Evolutionary conservation across 2,329 filamentous ascomycete genomes (phyloP), one percentile per base, ranked within the genome.

Genomic region (Colletotrichum abscissum): DNA sequence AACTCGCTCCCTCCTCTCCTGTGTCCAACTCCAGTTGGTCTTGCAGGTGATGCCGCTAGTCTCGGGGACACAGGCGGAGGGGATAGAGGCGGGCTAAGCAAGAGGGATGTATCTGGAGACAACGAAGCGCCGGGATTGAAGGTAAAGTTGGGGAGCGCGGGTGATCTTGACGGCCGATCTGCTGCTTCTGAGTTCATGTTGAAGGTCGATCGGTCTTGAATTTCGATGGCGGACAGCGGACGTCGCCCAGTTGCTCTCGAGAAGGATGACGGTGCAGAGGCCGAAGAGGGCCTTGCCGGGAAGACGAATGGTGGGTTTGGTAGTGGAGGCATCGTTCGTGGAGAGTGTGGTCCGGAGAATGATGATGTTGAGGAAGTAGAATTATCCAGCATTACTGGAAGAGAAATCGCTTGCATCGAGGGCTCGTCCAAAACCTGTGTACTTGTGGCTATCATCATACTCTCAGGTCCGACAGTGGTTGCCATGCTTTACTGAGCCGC

Each of bases 1-100:
- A 97, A 95, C 80, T 98, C 95, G 80, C 95, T 98, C 33, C 92
- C 93, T 67, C 93, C 93, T 78, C 95, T 90, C 78, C 92, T 89
- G 81, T 98, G 95, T 35, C 93, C 92, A 79, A 95, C 93, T 26
- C 92, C 91, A 38, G 84, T 84, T 28, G 88, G 85, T 73, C 90
- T 87, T 24, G 88, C 86, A 22, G 91, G 87, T 7, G 89, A 88
- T n/a, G 91, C 88, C 22, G 85, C 81, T 1, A 84, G 80, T 49
- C 84, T 82, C 2, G 85, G 84, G 4, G 89, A 88, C 19, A 69
- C 26, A 14, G 69, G 60, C 30, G 84, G 82, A 14, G 90, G 88
- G n/a, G 89, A 88, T 19, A 88, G 82, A 0, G 89, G 87, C 16
- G 90, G 89, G 64, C 87, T 89, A 26, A 90, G 79, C n/a, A 88